Base-by-base conservation (phyloP, 2,329 filamentous ascomycete genomes). In the Apiospora phragmitis region DNA sequence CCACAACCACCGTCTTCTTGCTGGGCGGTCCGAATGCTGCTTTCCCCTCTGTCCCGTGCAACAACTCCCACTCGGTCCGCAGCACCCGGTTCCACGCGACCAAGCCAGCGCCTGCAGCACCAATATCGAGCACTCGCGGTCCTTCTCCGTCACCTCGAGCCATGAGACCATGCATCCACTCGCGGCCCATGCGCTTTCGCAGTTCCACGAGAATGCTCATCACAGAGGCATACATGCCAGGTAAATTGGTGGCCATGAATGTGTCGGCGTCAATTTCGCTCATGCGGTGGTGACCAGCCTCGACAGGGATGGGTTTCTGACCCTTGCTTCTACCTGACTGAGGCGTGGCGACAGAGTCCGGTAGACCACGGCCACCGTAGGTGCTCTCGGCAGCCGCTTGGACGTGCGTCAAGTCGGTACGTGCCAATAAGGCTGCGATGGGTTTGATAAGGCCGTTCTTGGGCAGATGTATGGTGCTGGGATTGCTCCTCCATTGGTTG, bases 21-120 rank as follows among this genome's bases (percentile, higher is more conserved):
- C 94, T 93, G 3, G 88, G 85, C 0, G 90, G 89, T 1, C 84
- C 79, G 0, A 81, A 78, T 1, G 81, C 84, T 32, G 76, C 74
- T 42, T 85, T 81, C 29, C 81, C 76, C 0, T 84, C 84, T 42
- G 85, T 82, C 35, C 69, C 71, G 21, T 72, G 79, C 87, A 82
- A 95, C 87, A 91, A 79, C 69, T 93, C 90, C 91, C 93, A 97
- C 79, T 98, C 95, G 0, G 95, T 92, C 72, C 90, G 86, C 18
- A 97, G 76, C 12, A 98, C 86, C 74, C 95, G 91, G 69, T 93
- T 86, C 90, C 93, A 95, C 7, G 93, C 94, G 5, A 93, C 81
- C 43, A 94, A 81, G 12, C 89, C 93, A 21, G 91, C 93, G 16
- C 93, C 94, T 24, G 89, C 93, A 29, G 89, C 89, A 9, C 93